A percentile compares a stretch with the other conserved stretches of the same genome.
These are phyloP conservation scores for Apiotrichum porosum DNA, from an alignment of 1,284 basidiomycete species.

Conservation along the genomic window DNA sequence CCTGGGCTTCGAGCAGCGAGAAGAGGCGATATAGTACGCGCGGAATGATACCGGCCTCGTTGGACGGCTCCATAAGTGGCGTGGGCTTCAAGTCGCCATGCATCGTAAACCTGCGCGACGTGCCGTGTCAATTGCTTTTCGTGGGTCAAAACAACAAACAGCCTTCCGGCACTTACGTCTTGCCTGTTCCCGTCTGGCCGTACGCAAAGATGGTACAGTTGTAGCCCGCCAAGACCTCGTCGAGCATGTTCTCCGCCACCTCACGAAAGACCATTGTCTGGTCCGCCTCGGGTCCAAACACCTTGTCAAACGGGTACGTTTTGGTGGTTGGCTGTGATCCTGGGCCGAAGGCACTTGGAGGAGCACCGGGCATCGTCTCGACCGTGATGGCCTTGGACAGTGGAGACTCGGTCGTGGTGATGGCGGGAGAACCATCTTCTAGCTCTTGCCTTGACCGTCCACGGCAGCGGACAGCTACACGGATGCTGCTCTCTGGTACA, in stretches of 20 bases:
- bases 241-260: conserved; percentile 86
- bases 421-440: conserved; percentile 72
- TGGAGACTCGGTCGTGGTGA: conserved; percentile 68
- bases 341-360: neutral
- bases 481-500: conserved; percentile 60
- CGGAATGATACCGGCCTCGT: conserved; percentile 95
- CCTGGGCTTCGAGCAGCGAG: conserved; percentile 71
- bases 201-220: conserved; percentile 99
- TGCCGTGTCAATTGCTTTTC: conserved; percentile 2
- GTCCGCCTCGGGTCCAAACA: conserved; percentile 96
- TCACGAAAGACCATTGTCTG: conserved; percentile 92
- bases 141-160: no score
- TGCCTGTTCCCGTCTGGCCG: conserved; percentile 97
- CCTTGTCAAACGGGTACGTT: conserved; percentile 86
- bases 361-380: conserved; percentile 55
- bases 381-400: conserved; percentile 70
- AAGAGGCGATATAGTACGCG: conserved; percentile 90
- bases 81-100: conserved; percentile 81
- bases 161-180: conserved; percentile 66
- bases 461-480: conserved; percentile 85
- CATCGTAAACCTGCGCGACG: conserved; percentile 73
- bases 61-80: conserved; percentile 72
- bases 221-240: conserved; percentile 90
- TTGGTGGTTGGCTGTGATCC: conserved; percentile 52
- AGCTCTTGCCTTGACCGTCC: conserved; percentile 64